Percentiles rank a stretch among this genome's conserved stretches.
Evolutionary conservation across 2,329 filamentous ascomycete species (phyloP).

Genomic region (Cadophora luteo-olivacea): DNA sequence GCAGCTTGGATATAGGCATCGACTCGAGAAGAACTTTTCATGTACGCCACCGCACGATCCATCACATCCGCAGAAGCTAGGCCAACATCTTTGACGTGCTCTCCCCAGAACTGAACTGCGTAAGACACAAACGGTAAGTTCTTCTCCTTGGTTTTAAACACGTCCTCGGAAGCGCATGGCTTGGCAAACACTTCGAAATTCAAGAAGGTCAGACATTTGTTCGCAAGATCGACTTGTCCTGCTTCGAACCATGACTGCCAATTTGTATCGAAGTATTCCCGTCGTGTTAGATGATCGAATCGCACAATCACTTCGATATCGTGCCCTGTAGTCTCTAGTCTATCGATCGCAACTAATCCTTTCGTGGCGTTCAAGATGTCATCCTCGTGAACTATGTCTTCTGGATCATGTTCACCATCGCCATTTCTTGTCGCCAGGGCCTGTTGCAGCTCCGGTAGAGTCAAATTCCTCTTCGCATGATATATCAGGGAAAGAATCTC

Average conservation of each 20-base stretch:
- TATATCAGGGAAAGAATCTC: constrained; percentile 45
- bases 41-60: constrained; percentile 23
- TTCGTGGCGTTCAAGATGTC: constrained; percentile 30
- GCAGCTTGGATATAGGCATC: constrained; percentile 33
- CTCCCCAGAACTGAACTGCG: constrained; percentile 37
- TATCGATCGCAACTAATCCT: constrained; percentile 29
- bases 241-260: constrained; percentile 24
- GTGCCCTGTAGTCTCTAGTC: not conserved
- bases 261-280: constrained; percentile 29
- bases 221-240: constrained; percentile 25
- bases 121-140: constrained; percentile 38
- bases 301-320: constrained; percentile 23
- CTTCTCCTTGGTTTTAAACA: constrained; percentile 28
- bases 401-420: constrained; percentile 22
- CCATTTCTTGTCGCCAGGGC: constrained; percentile 43
- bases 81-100: constrained; percentile 33
- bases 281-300: constrained; percentile 27
- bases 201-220: constrained; percentile 27
- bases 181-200: constrained; percentile 27
- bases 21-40: constrained; percentile 25
- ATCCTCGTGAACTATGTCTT: constrained; percentile 28
- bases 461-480: constrained; percentile 40
- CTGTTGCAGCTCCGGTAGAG: constrained; percentile 42
- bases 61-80: constrained; percentile 15
- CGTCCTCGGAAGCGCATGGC: constrained; percentile 19